These are phyloP conservation scores for Ceriops zippeliana DNA, from an alignment of 345 rosid genomes.

Conservation along the genomic window DNA sequence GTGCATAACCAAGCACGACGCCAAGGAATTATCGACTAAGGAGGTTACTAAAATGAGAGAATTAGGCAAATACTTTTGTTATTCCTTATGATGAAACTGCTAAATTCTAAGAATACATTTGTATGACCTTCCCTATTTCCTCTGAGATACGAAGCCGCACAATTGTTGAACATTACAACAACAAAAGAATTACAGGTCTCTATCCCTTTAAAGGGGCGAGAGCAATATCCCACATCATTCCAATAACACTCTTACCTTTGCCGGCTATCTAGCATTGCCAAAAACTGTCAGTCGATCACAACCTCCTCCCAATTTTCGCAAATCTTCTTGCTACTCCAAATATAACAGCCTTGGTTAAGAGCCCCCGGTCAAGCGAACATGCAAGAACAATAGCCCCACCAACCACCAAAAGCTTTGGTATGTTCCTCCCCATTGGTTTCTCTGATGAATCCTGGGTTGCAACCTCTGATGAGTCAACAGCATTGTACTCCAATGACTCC, in stretches of 20 bases:
- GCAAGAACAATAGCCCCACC: conserved; percentile 96
- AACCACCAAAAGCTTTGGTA: conserved; percentile 62
- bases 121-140: conserved; percentile 4
- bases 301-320: conserved; percentile 73
- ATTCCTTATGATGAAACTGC: conserved; percentile 8
- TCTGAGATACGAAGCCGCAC: conserved; percentile 15
- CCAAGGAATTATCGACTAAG: too few relatives aligned
- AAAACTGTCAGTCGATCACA: conserved; percentile 29
- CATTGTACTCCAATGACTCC: conserved; percentile 54
- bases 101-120: conserved; percentile 14
- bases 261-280: conserved; percentile 7
- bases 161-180: too few relatives aligned
- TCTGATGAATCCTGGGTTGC: conserved; percentile 29
- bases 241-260: background rate
- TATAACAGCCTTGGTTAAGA: conserved; percentile 84
- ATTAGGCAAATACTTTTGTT: background rate
- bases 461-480: conserved; percentile 24
- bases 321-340: conserved; percentile 92
- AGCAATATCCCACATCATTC: conserved; percentile 17
- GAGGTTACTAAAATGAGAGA: background rate
- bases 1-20: too few relatives aligned
- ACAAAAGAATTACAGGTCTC: conserved; percentile 10
- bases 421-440: conserved; percentile 43
- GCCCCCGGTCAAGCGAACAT: conserved; percentile 78
- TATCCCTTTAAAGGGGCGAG: conserved; percentile 3